Evolutionary conservation across 116 monocot genomes (phyloP).

Genomic region (Papilionanthe hybrid): DNA sequence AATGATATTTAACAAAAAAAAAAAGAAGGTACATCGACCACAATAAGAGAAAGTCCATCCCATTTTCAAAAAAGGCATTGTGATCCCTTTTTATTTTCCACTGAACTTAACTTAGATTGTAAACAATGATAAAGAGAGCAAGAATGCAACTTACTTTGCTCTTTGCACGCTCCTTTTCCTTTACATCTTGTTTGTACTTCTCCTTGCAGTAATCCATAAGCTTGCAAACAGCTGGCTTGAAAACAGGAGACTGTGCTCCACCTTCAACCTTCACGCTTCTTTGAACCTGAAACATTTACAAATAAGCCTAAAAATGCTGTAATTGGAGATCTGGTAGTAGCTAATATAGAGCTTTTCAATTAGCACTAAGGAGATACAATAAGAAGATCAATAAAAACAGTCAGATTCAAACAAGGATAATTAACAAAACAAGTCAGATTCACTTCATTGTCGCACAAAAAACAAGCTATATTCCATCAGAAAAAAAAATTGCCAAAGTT

Average conservation of each 20-base stretch:
- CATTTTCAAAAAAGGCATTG: not conserved
- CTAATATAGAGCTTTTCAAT: not conserved
- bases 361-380: not conserved
- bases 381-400: not conserved
- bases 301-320: not conserved
- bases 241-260: not conserved
- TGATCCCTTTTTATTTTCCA: not conserved
- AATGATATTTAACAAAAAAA: not conserved
- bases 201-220: conserved; percentile 10
- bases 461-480: not conserved
- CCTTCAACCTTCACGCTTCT: conserved; percentile 7
- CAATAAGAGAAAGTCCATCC: not conserved
- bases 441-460: not conserved
- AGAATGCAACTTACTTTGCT: not conserved
- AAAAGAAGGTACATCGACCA: not conserved
- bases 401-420: not conserved
- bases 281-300: conserved; percentile 9
- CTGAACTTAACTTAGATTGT: not conserved
- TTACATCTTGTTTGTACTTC: conserved; percentile 15
- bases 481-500: not conserved
- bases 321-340: not conserved
- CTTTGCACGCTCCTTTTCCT: conserved; percentile 5
- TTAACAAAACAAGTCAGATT: not conserved
- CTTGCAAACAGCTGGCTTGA: conserved; percentile 12
- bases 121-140: not conserved